Evolutionary conservation across 306 rosid genomes (phyloP).

Genomic region (Acacia confusa): DNA sequence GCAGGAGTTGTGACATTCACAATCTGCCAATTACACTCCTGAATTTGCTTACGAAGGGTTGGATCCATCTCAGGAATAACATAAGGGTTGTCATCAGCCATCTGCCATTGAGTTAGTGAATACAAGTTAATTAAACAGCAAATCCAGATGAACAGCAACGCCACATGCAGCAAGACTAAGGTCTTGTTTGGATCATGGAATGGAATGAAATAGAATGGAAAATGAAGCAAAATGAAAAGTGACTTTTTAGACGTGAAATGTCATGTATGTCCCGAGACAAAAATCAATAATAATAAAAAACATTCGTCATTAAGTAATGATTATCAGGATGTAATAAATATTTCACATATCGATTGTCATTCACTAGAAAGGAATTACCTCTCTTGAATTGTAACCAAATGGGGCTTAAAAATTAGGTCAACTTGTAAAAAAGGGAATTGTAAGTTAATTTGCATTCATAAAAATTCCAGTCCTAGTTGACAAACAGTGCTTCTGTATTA

Average conservation of each 20-base stretch:
- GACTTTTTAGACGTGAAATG: not conserved
- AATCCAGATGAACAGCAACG: not conserved
- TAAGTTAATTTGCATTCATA: constrained; percentile 4
- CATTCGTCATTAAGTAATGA: not conserved
- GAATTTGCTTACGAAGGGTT: constrained; percentile 89
- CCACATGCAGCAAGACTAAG: constrained; percentile 15
- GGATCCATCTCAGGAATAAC: constrained; percentile 98
- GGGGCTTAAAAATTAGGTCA: not conserved
- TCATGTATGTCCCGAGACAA: not conserved
- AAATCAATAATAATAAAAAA: too few species aligned
- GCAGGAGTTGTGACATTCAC: constrained; percentile 98
- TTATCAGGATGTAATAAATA: not conserved
- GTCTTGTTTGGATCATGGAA: not conserved
- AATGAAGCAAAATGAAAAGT: not conserved
- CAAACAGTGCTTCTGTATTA: constrained; percentile 7
- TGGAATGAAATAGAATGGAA: not conserved
- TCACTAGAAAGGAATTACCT: not conserved
- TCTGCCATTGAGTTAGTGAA: constrained; percentile 58
- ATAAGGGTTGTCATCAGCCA: constrained; percentile 94
- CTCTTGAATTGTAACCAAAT: not conserved
- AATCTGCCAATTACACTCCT: constrained; percentile 98
- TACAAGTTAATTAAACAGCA: constrained; percentile 24
- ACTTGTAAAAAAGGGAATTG: not conserved
- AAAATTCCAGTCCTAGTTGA: constrained; percentile 2
- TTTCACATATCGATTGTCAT: not conserved